Evolutionary conservation across 73 alveolate genomes (phyloP).

Genomic region (Durusdinium trenchii): DNA sequence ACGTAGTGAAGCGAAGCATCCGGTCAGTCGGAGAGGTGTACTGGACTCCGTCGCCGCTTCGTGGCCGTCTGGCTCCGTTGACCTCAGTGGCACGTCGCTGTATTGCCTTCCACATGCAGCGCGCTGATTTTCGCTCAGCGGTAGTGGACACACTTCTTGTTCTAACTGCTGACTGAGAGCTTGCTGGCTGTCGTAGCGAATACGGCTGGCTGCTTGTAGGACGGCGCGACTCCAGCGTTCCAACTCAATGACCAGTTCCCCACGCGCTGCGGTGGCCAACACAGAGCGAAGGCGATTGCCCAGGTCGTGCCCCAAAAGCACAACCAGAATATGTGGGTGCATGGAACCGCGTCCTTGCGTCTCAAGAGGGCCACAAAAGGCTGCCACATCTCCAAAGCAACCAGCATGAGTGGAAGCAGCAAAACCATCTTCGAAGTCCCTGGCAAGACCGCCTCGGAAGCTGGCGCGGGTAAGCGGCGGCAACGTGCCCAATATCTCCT

Average conservation of each 20-base stretch:
- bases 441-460: not conserved
- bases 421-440: conserved; percentile 8
- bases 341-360: conserved; percentile 13
- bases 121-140: not conserved
- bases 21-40: not conserved
- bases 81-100: not conserved
- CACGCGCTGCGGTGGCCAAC: not conserved
- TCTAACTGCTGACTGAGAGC: not conserved
- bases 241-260: not conserved
- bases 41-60: not conserved
- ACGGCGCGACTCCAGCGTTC: not conserved
- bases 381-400: conserved; percentile 1
- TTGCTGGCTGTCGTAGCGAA: conserved; percentile 6
- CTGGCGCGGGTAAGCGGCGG: not conserved
- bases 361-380: conserved; percentile 16
- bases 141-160: not conserved
- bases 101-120: not conserved
- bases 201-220: not conserved
- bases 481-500: not conserved
- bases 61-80: conserved; percentile 17
- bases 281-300: not conserved
- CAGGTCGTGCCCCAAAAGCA: conserved; percentile 41
- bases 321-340: not conserved
- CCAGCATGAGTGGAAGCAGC: conserved; percentile 5
- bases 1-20: not conserved